Base-by-base conservation (phyloP, 768 basidiomycete genomes). In the Suillus clintonianus region DNA sequence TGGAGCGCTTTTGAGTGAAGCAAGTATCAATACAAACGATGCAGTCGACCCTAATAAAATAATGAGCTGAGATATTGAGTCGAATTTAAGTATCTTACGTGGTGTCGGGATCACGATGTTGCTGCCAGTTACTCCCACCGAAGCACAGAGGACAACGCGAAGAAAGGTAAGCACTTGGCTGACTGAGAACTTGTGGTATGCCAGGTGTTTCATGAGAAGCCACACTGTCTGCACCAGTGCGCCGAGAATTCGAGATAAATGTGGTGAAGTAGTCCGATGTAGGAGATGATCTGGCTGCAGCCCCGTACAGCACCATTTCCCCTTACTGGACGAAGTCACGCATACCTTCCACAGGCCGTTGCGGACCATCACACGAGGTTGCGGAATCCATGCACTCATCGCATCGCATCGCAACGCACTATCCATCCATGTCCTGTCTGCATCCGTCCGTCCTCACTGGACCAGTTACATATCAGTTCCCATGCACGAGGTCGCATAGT, bases 21-120 rank as follows among this genome's bases (percentile, higher is more conserved):
- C 72, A 76, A 0, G 73, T 72, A 66, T 79, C 77, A 5, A 73
- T 3, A 55, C 73, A 77, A 5, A 76, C 71, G 37, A 62, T 27
- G 10, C n/a, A 22, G 30, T 62, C 36, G 11, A 43, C 61, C 32
- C 61, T 55, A 2, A 39, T 36, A 2, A 62, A 8, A 47, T 47
- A 5, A 54, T 37, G n/a, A 56, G 56, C 6, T 58, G 5, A 58
- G 17, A 11, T n/a, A 42, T 56, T 30, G 51, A 13, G 24, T 53
- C 19, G 43, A 53, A 51, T 30, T 17, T 10, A n/a, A 54, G 9
- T 27, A 5, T 24, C 34, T 14, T 51, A 62, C n/a, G 10, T 30
- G 0, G n/a, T 24, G 8, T 7, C 6, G 1, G 17, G 19, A 42
- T 55, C 61, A 42, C 4, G 15, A 54, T 37, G 32, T 0, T 34